Evolutionary conservation across 176 grass and related monocot genomes (phyloP), one percentile per base, ranked within the genome.

Genomic region (Oryza australiensis): DNA sequence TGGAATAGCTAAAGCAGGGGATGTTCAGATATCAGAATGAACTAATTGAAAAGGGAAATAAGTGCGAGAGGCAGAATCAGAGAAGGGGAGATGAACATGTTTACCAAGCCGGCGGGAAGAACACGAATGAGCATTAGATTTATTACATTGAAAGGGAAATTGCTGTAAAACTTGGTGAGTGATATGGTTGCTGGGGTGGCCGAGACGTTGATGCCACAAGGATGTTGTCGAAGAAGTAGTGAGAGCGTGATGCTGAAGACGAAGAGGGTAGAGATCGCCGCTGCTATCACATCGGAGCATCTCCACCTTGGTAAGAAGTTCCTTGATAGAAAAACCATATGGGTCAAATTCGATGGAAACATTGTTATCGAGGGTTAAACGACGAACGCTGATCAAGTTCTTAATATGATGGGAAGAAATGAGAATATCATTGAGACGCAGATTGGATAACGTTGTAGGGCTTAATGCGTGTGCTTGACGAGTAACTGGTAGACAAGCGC

Each of bases 101-200:
- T 62, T 62, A 8, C 57, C 57, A 0, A 62, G 0, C 6, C 57
- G 57, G n/a, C 57, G 26, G 3, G 57, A 62, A 9, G n/a, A 26
- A 11, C 57, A 62, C 0, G 57, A 20, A 10, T 62, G n/a, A 1
- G 22, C n/a, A 2, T 3, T 9, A 2, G 57, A 9, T 26, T 62
- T 62, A 62, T 62, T 62, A 26, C 57, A 62, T 3, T 7, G 22
- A 11, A 62, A 62, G 8, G 7, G 20, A 62, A 62, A 62, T 2
- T 7, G 0, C 22, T 0, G 20, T 0, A 62, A 9, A 0, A 62
- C 7, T 26, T 62, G n/a, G 2, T 5, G 11, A 1, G 11, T 5
- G 1, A 26, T 2, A 1, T 1, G 0, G 22, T 5, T 0, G 0
- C 57, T 23, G 1, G 57, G 57, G 5, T 62, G 57, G 0, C 57